These are phyloP conservation scores for Trichoderma koningiopsis DNA, from an alignment of 2,329 filamentous ascomycete genomes.

Conservation along the genomic window DNA sequence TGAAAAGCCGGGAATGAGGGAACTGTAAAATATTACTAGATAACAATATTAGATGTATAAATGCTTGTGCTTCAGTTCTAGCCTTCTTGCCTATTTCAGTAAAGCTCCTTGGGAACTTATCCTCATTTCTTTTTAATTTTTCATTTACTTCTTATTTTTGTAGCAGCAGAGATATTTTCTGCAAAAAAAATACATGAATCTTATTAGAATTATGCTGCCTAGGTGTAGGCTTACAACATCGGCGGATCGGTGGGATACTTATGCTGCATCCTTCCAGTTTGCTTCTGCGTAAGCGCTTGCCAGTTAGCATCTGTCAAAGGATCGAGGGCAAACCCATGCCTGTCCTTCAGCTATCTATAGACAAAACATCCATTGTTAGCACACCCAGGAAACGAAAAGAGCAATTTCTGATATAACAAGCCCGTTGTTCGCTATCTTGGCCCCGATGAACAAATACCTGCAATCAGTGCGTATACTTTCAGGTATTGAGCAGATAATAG, in stretches of 20 bases:
- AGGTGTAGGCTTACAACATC: neutral
- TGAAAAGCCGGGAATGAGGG: no score
- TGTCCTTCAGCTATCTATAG: no score
- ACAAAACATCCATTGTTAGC: neutral
- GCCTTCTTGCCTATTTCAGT: no score
- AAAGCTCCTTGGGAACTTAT: no score
- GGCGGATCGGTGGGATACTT: neutral
- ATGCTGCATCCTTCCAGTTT: neutral
- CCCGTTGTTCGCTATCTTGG: no score
- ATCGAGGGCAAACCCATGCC: neutral
- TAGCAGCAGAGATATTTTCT: neutral
- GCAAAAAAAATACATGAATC: neutral
- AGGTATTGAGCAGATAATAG: neutral
- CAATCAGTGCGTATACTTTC: neutral
- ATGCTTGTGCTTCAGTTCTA: no score
- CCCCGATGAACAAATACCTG: no score
- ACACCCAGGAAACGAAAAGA: neutral
- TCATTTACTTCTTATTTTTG: neutral
- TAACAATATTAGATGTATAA: no score
- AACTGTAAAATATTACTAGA: no score
- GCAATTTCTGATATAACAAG: neutral
- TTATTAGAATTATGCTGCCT: neutral
- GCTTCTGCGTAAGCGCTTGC: neutral
- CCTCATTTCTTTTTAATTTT: neutral
- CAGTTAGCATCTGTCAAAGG: neutral